Percentiles rank a stretch among this genome's conserved stretches.
Conservation (phyloP, 192 early-diverging fungal species). For the Backusella australiensis region DNA sequence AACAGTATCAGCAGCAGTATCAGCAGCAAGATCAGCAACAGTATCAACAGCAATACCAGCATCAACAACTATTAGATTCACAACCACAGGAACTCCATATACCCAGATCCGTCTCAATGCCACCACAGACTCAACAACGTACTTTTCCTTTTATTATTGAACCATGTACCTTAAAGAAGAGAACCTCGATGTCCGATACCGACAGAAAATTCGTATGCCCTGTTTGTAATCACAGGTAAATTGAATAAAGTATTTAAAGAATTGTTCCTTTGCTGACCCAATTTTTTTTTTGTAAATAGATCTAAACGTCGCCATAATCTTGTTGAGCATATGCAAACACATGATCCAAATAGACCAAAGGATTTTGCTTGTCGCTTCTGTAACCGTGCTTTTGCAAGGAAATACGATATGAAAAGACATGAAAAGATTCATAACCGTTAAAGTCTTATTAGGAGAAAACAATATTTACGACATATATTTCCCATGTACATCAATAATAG, state of each 20-base stretch:
- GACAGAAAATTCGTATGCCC: constrained; percentile 11
- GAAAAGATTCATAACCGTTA: constrained; percentile 19
- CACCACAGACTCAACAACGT: neutral
- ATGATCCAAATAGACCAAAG: constrained; percentile 16
- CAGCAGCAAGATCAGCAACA: neutral
- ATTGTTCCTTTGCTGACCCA: neutral
- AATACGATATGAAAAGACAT: constrained; percentile 22
- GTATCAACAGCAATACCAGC: neutral
- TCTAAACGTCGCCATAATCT: constrained; percentile 17
- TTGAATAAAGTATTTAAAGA: neutral
- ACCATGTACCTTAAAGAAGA: neutral
- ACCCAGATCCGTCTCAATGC: neutral
- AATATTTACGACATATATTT: neutral
- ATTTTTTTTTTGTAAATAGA: neutral
- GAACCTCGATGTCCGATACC: neutral
- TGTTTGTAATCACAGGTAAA: constrained; percentile 20
- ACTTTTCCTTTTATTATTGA: neutral
- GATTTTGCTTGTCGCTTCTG: constrained; percentile 10
- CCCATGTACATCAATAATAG: neutral
- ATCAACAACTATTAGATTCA: neutral
- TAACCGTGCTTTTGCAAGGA: constrained; percentile 9
- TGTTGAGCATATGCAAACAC: constrained; percentile 23
- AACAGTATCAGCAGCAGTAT: neutral
- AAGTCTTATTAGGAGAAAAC: neutral
- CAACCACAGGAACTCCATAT: neutral